These are phyloP conservation scores for Aspergillus pseudoterreus DNA, from an alignment of 2,329 filamentous ascomycete genomes.

Conservation along the genomic window DNA sequence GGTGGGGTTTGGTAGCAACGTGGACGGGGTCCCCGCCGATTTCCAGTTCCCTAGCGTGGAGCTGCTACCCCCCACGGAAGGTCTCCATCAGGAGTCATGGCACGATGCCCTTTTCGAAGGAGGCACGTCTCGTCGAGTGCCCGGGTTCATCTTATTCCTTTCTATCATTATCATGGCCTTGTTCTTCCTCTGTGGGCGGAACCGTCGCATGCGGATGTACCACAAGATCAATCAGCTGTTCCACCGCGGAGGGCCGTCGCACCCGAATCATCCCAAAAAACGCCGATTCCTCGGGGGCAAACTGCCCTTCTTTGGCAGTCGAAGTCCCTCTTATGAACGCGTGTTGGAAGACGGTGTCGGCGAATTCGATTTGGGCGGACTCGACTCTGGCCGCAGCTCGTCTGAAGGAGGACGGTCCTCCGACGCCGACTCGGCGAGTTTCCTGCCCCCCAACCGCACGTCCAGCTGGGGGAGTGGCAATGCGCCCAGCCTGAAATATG, in stretches of 20 bases:
- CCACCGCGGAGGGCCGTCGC: conserved; percentile 28
- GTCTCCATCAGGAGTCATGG: conserved; percentile 50
- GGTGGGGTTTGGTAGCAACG: conserved; percentile 90
- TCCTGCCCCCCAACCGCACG: conserved; percentile 50
- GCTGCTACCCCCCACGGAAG: conserved; percentile 30
- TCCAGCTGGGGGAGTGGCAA: conserved; percentile 30
- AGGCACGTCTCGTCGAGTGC: conserved; percentile 64
- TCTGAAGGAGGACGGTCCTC: conserved; percentile 63
- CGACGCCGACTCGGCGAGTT: conserved; percentile 52
- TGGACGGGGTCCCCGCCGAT: conserved; percentile 63
- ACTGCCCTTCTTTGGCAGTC: conserved; percentile 33
- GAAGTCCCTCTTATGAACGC: conserved; percentile 65
- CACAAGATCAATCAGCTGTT: conserved; percentile 47
- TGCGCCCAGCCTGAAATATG: conserved; percentile 35
- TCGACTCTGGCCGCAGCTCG: conserved; percentile 50
- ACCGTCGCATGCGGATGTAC: conserved; percentile 63
- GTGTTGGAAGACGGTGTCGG: conserved; percentile 74
- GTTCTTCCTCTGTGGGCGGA: conserved; percentile 75
- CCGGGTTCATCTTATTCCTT: conserved; percentile 73
- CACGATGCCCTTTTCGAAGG: conserved; percentile 62
- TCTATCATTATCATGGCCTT: conserved; percentile 65
- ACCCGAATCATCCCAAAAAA: conserved; percentile 30
- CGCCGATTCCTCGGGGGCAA: conserved; percentile 64
- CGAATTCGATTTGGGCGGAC: conserved; percentile 73
- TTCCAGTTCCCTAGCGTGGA: conserved; percentile 69